Conservation (phyloP, 139 green algal species). For the Medakamo hakoo region DNA sequence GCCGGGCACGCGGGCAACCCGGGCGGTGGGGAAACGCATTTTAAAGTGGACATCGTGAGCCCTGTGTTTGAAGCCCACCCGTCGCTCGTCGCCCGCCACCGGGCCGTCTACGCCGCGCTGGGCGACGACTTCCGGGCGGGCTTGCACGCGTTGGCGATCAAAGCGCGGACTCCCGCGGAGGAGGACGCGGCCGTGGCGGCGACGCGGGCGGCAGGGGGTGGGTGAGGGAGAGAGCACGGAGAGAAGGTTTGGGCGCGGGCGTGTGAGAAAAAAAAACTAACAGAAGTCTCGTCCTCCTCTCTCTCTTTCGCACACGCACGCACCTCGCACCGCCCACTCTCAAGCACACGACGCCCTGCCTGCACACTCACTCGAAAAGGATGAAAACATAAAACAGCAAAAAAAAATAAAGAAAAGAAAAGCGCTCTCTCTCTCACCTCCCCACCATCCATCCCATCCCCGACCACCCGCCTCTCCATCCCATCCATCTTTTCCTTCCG, state of each 20-base stretch:
- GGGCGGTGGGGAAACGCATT: slow-evolving; percentile 35
- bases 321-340: neutral
- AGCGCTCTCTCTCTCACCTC: neutral
- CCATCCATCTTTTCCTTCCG: too few relatives aligned
- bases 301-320: neutral
- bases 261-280: slow-evolving; percentile 1
- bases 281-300: neutral
- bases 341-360: neutral
- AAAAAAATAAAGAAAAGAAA: slow-evolving; percentile 5
- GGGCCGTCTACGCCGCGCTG: slow-evolving; percentile 35
- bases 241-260: neutral
- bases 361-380: neutral
- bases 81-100: slow-evolving; percentile 22
- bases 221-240: neutral
- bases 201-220: neutral
- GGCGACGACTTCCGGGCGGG: slow-evolving; percentile 23
- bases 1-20: slow-evolving; percentile 40
- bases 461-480: too few relatives aligned
- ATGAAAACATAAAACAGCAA: neutral
- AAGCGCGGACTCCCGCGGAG: slow-evolving; percentile 17
- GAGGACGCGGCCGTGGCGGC: neutral
- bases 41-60: slow-evolving; percentile 31
- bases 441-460: neutral
- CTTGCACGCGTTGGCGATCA: slow-evolving; percentile 31
- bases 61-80: slow-evolving; percentile 23